These are phyloP conservation scores for Bretschneidera sinensis DNA, from an alignment of 345 rosid genomes.

Conservation along the genomic window DNA sequence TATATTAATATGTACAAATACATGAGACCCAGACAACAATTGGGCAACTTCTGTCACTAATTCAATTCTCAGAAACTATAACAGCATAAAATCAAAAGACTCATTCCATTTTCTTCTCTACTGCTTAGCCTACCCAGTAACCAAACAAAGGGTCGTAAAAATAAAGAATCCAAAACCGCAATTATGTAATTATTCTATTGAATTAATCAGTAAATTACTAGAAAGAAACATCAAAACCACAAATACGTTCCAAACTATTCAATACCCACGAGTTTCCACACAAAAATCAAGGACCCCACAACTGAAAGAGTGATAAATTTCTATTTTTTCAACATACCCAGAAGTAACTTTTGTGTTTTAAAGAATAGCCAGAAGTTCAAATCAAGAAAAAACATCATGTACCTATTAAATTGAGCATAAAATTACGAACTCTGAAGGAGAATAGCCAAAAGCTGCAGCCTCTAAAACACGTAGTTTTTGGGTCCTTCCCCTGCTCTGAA, in stretches of 20 bases:
- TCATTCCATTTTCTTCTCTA: conserved; percentile 4
- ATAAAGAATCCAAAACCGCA: conserved; percentile 7
- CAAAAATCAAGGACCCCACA: conserved; percentile 12
- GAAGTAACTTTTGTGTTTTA: conserved; percentile 12
- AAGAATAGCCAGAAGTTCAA: conserved; percentile 23
- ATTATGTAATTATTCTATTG: neutral
- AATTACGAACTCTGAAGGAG: conserved; percentile 2
- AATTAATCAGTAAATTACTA: neutral
- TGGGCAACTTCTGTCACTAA: neutral
- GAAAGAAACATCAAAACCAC: neutral
- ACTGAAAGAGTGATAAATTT: conserved; percentile 19
- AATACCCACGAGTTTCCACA: conserved; percentile 5
- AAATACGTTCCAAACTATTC: neutral
- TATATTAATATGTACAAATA: neutral
- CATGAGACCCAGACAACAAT: neutral
- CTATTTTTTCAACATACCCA: conserved; percentile 21
- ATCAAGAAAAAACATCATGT: conserved; percentile 10
- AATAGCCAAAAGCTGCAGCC: conserved; percentile 3
- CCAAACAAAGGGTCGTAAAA: neutral
- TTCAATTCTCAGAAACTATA: neutral
- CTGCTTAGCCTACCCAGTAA: neutral
- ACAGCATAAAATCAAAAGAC: neutral
- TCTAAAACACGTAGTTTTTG: conserved; percentile 1
- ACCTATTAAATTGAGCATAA: conserved; percentile 25
- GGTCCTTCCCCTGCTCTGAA: neutral